phyloP scores from a whole-genome alignment of 2,329 filamentous ascomycete species.

The Aspergillus fischeri region DNA sequence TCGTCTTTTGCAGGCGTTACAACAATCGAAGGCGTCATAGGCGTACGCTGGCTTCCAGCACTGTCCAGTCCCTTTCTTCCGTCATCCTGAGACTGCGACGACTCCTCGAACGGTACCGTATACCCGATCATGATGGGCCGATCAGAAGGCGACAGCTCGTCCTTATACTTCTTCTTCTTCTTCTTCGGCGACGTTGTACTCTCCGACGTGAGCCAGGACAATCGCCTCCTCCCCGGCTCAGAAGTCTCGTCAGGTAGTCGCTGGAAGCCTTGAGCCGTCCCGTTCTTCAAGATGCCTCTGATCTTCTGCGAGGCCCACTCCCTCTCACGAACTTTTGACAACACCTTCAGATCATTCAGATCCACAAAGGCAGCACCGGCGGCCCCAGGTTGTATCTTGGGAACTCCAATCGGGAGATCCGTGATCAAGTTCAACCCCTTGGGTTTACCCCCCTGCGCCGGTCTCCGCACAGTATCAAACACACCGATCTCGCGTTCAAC shows the following conservation, averaged over 20 bases:
- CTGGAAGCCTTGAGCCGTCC: constrained; percentile 16
- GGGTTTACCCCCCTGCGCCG: constrained; percentile 22
- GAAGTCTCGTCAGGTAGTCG: constrained; percentile 16
- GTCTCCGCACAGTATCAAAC: constrained; percentile 6
- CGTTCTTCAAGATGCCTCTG: constrained; percentile 20
- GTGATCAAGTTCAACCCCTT: constrained; percentile 43
- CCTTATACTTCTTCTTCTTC: constrained; percentile 23
- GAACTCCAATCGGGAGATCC: constrained; percentile 29
- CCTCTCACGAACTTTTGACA: constrained; percentile 31
- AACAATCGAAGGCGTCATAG: constrained; percentile 43
- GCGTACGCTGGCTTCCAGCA: constrained; percentile 29
- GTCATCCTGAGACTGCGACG: constrained; percentile 16
- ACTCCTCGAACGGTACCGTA: constrained; percentile 35
- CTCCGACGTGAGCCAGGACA: constrained; percentile 14
- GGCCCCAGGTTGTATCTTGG: constrained; percentile 9
- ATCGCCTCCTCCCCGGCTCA: constrained; percentile 3
- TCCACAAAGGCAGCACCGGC: constrained; percentile 28
- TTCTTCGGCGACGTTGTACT: constrained; percentile 18
- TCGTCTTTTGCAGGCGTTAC: constrained; percentile 43
- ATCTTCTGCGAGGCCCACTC: constrained; percentile 25
- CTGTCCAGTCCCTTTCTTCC: constrained; percentile 24
- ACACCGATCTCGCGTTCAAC: background rate
- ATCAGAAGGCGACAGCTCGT: constrained; percentile 42
- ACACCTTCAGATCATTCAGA: constrained; percentile 34
- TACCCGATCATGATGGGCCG: constrained; percentile 46